Evolutionary conservation across 768 basidiomycete genomes (phyloP).

Genomic region (Agrocybe praecox): DNA sequence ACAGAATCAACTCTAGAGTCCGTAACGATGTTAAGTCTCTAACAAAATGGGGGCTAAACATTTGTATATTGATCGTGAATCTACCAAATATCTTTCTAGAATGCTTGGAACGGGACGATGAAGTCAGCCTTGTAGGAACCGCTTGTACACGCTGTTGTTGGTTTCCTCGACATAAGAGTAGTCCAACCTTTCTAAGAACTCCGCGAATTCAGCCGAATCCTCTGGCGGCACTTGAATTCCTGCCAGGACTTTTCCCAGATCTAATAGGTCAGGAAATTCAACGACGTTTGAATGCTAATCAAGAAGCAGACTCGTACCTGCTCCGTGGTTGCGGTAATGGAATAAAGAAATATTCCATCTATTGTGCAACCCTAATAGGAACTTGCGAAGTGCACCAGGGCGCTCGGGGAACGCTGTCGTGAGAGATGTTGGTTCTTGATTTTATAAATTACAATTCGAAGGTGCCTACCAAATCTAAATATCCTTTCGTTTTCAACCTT

Average conservation of each 20-base stretch:
- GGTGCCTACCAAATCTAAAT: slow-evolving; percentile 83
- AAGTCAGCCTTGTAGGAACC: slow-evolving; percentile 54
- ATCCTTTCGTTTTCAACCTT: slow-evolving; percentile 83
- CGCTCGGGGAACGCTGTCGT: slow-evolving; percentile 91
- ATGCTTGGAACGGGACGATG: not conserved
- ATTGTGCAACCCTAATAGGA: slow-evolving; percentile 78
- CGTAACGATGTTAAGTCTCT: no score
- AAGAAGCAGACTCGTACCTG: slow-evolving; percentile 56
- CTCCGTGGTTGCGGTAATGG: slow-evolving; percentile 98
- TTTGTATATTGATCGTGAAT: not conserved
- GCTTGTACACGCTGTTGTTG: slow-evolving; percentile 79
- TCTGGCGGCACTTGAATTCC: slow-evolving; percentile 87
- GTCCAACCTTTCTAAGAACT: slow-evolving; percentile 76
- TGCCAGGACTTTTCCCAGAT: slow-evolving; percentile 90
- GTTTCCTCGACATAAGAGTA: slow-evolving; percentile 96
- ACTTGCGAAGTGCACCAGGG: slow-evolving; percentile 88
- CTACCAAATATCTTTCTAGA: not conserved
- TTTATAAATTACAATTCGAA: not conserved
- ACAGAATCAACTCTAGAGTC: no score
- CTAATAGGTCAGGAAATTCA: slow-evolving; percentile 38
- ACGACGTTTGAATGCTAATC: not conserved
- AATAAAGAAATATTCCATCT: slow-evolving; percentile 97
- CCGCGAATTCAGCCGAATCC: slow-evolving; percentile 68
- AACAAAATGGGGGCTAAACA: not conserved
- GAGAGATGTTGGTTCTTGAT: not conserved